These are phyloP conservation scores for Trichoderma brevicompactum DNA, from an alignment of 2,329 filamentous ascomycete species.

Conservation along the genomic window DNA sequence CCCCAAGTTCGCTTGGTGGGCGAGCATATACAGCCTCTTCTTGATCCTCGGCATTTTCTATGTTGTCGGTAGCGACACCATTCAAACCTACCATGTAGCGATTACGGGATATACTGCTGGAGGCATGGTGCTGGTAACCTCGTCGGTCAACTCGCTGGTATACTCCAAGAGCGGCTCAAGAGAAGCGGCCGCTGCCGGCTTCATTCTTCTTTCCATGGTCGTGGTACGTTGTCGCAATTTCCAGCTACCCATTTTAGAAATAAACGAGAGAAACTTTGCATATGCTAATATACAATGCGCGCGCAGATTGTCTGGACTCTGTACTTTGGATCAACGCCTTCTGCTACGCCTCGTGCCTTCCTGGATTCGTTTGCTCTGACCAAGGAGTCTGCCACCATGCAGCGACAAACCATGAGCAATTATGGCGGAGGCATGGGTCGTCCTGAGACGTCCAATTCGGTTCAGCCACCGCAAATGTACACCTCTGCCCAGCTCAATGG, in stretches of 20 bases:
- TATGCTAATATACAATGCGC: constrained; percentile 6
- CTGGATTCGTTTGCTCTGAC: constrained; percentile 94
- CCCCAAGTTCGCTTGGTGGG: constrained; percentile 93
- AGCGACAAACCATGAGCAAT: constrained; percentile 73
- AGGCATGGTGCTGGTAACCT: constrained; percentile 82
- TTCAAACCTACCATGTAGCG: constrained; percentile 88
- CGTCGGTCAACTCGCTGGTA: constrained; percentile 83
- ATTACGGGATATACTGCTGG: constrained; percentile 85
- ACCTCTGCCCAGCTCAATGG: constrained; percentile 93
- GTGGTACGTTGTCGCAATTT: constrained; percentile 62
- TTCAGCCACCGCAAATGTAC: constrained; percentile 91
- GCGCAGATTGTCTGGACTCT: constrained; percentile 94
- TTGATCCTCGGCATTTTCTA: constrained; percentile 79
- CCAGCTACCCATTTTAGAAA: neutral
- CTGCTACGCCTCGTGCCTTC: constrained; percentile 82
- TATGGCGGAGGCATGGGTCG: constrained; percentile 74
- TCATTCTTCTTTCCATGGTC: constrained; percentile 92
- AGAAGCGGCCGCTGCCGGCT: constrained; percentile 88
- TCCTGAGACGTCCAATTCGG: constrained; percentile 81
- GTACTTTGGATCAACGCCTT: constrained; percentile 93
- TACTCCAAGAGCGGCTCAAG: constrained; percentile 74
- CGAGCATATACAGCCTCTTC: constrained; percentile 82
- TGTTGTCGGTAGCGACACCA: constrained; percentile 81
- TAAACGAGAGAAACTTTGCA: neutral
- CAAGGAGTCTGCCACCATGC: constrained; percentile 75